Base-by-base conservation (phyloP, 1,284 basidiomycete genomes). In the Amylostereum areolatum region DNA sequence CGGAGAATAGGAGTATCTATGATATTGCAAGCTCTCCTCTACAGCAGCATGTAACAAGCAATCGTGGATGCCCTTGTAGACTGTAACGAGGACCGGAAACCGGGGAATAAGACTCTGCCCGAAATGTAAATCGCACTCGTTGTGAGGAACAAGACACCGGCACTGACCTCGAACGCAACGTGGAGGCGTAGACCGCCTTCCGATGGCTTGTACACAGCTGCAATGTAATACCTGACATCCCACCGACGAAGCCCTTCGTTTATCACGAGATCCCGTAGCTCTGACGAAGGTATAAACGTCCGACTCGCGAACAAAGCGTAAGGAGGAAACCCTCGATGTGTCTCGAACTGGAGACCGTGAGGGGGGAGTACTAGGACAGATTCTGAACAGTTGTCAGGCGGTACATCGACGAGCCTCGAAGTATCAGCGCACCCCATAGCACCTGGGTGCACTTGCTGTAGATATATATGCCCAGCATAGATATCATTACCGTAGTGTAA, bases 281-380 rank as follows among this genome's bases (percentile, higher is more conserved):
- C 57, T 2, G 69, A 60, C 31, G 73, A 60, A 5, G 83, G 80
- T 55, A 90, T 78, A 60, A 89, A 89, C 5, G 65, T 74, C 48
- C 75, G 74, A 0, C 69, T 72, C 3, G 69, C 69, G 41, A 67
- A 67, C 4, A 83, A 56, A 3, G 76, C 64, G 32, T 74, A 52
- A 24, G 66, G 62, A 5, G 73, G 71, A 31, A 81, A 60, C 1
- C 85, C 85, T 47, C 74, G 68, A 60, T 80, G 77, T 0, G 80
- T 82, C 64, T 89, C 83, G 1, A 89, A 62, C 59, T 89, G 87
- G 33, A 90, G 67, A 10, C 88, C 87, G 49, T 84, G 76, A 1
- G 73, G 68, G 11, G 81, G 81, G 42, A 88, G 61, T 25, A 85
- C 69, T 36, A 88, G 62, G 3, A 89, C 67, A 29, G 85, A 86